Conservation (phyloP, 2,329 filamentous ascomycete genomes). For the Didymella pomorum region DNA sequence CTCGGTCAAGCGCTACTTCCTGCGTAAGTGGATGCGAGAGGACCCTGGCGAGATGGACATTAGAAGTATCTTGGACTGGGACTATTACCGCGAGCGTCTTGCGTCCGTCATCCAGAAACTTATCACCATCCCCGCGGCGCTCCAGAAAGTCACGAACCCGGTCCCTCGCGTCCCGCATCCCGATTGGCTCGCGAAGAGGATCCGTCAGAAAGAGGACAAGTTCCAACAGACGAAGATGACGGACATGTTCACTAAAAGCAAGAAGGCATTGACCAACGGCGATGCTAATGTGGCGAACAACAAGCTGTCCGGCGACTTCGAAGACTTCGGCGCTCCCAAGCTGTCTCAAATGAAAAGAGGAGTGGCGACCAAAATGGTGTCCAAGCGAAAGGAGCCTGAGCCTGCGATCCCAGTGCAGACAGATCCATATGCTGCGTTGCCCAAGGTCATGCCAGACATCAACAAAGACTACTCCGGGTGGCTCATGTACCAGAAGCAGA, state of each 20-base stretch:
- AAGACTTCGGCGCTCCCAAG: conserved; percentile 77
- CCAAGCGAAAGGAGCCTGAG: conserved; percentile 60
- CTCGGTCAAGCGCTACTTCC: conserved; percentile 83
- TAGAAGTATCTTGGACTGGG: conserved; percentile 89
- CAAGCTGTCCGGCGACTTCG: conserved; percentile 71
- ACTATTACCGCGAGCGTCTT: conserved; percentile 94
- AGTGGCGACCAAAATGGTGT: conserved; percentile 54
- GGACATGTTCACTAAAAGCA: conserved; percentile 79
- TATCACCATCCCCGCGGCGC: conserved; percentile 95
- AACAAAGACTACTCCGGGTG: conserved; percentile 88
- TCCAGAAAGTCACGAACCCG: conserved; percentile 94
- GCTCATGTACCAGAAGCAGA: conserved; percentile 93
- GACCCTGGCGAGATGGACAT: conserved; percentile 92
- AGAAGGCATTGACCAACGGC: conserved; percentile 76
- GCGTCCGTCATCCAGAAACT: conserved; percentile 98
- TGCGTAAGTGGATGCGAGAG: conserved; percentile 95
- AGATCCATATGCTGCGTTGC: conserved; percentile 84
- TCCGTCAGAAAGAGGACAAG: conserved; percentile 94
- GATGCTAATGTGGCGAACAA: conserved; percentile 68
- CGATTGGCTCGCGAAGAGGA: conserved; percentile 93
- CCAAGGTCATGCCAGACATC: conserved; percentile 82
- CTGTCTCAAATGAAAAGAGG: conserved; percentile 53
- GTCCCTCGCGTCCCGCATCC: conserved; percentile 93
- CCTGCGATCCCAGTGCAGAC: conserved; percentile 62
- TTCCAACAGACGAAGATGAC: conserved; percentile 99